A percentile compares a stretch with the other conserved stretches of the same genome.
phyloP scores from a whole-genome alignment of 306 rosid genomes.

The Medicago truncatula region MtrunA17r5.0-ANR NC_053045.1:28773501-28774000 shows the following conservation, averaged over 20 bases:
- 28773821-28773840: constrained; percentile 42
- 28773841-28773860: constrained; percentile 48
- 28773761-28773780: constrained; percentile 16
- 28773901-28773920: not conserved
- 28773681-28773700: not conserved
- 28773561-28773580: too few relatives aligned
- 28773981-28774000: constrained; percentile 53
- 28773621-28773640: too few relatives aligned
- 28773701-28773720: not conserved
- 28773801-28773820: constrained; percentile 38
- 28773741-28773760: constrained; percentile 44
- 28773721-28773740: constrained; percentile 47
- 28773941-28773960: too few relatives aligned
- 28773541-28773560: too few relatives aligned
- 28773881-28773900: constrained; percentile 59
- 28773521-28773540: too few relatives aligned
- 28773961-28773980: constrained; percentile 26
- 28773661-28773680: not conserved
- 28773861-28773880: constrained; percentile 58
- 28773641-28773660: too few relatives aligned
- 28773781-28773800: not conserved
- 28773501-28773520: too few relatives aligned
- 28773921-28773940: not conserved
- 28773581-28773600: too few relatives aligned
- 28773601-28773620: too few relatives aligned